Evolutionary conservation across 495 filamentous ascomycete species (phyloP).

Genomic region (Lindgomyces ingoldianus): DNA sequence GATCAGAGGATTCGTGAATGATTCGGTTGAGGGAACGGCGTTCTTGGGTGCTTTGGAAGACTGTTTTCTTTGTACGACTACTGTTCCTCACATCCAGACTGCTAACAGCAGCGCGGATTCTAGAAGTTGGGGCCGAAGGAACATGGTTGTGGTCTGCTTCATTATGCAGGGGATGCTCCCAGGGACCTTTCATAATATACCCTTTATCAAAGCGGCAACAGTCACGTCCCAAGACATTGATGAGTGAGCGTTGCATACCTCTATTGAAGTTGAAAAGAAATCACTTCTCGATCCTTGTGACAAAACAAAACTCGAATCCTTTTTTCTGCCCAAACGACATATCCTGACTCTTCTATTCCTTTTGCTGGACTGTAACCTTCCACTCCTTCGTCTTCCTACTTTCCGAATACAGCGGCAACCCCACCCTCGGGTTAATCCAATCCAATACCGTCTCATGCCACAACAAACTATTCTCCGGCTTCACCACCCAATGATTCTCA

Average conservation of each 20-base stretch:
- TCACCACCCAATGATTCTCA: slow-evolving; percentile 84
- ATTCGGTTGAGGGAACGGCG: background rate
- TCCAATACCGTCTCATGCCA: slow-evolving; percentile 89
- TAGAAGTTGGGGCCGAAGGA: background rate
- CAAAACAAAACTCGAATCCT: background rate
- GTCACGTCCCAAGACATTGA: background rate
- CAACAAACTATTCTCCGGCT: slow-evolving; percentile 84
- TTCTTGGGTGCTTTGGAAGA: background rate
- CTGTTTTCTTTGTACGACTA: slow-evolving; percentile 6
- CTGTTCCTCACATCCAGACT: background rate
- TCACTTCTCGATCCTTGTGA: too few species aligned
- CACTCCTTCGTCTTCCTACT: background rate
- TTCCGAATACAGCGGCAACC: slow-evolving; percentile 46
- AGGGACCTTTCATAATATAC: slow-evolving; percentile 4
- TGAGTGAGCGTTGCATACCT: background rate
- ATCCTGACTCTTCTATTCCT: background rate
- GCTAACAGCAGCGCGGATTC: background rate
- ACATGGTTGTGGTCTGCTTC: background rate
- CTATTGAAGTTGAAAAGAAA: background rate
- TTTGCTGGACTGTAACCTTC: background rate
- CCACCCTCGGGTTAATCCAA: slow-evolving; percentile 85
- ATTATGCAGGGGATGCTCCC: background rate
- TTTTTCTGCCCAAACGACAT: too few species aligned
- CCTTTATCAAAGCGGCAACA: background rate
- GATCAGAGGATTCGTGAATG: slow-evolving; percentile 30